Base-by-base conservation (phyloP, 345 rosid species). In the Mangifera indica region DNA sequence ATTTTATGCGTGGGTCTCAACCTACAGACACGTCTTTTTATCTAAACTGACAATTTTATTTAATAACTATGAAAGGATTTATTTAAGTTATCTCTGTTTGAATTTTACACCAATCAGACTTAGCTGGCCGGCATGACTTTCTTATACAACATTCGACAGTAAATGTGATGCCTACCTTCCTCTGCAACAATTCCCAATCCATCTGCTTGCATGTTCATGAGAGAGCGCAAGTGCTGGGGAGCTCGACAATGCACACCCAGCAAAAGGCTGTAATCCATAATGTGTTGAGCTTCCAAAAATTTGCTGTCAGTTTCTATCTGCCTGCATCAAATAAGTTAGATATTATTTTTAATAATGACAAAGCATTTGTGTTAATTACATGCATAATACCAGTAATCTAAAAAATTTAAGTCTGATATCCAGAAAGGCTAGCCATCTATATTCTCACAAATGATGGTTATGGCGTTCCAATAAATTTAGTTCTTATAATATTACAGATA, bases 261-360 rank as follows among this genome's bases (percentile, higher is more conserved):
- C 79, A 95, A 81, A 84, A 95, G 98, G 81, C 99, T 95, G 72
- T 95, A 95, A 86, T 95, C 99, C 99, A 95, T 95, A 65, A 95
- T 92, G 80, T 76, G 84, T 79, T 92, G 90, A 49, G 77, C 85
- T 86, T 92, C 96, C 81, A 95, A 75, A 84, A 91, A 91, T 76
- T 87, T 84, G 72, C 96, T 87, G 72, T 92, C 99, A 37, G 72
- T 89, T 84, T 89, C 91, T 72, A 92, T 90, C 85, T 95, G 98
- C 74, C 98, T 92, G 85, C 70, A 34, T 20, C 48, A 59, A 40
- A 55, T 44, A 64, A 54, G 18, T 49, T 49, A 3, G 53, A 37
- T 37, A 37, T 7, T 6, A 37, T 37, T 5, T 37, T 37, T 3
- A 7, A 37, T 37, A 37, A 37, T 5, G 0, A 37, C 42, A 37